phyloP scores from a whole-genome alignment of 805 yeast genomes.

The Saturnispora ahearnii region DNA sequence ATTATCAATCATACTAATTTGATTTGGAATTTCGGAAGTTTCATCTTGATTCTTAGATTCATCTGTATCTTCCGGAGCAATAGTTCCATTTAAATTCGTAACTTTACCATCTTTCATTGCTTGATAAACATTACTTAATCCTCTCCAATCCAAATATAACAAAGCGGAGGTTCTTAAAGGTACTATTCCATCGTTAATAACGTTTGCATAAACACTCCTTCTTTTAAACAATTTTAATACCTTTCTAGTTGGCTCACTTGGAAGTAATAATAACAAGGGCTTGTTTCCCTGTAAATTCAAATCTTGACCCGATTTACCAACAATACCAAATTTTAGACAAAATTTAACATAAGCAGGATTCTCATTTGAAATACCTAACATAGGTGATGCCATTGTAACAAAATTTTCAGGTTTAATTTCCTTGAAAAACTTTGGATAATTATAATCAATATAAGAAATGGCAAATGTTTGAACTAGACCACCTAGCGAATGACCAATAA shows the following conservation, averaged over 20 bases:
- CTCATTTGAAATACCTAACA: slow-evolving; percentile 80
- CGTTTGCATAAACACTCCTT: slow-evolving; percentile 83
- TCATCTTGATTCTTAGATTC: background rate
- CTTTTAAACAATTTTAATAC: slow-evolving; percentile 54
- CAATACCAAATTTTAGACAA: slow-evolving; percentile 77
- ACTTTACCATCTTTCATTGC: slow-evolving; percentile 15
- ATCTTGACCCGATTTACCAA: slow-evolving; percentile 92
- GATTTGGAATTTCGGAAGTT: slow-evolving; percentile 26
- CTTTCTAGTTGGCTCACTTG: slow-evolving; percentile 63
- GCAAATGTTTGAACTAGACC: slow-evolving; percentile 91
- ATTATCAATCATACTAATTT: slow-evolving; percentile 12
- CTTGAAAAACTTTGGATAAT: slow-evolving; percentile 63
- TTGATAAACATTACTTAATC: slow-evolving; percentile 42
- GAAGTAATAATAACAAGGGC: slow-evolving; percentile 68
- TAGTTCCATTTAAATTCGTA: slow-evolving; percentile 6
- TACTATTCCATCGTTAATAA: slow-evolving; percentile 89
- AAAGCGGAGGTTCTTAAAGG: slow-evolving; percentile 87
- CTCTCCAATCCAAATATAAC: slow-evolving; percentile 78
- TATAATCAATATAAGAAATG: slow-evolving; percentile 62
- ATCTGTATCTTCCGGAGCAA: background rate
- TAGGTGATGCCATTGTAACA: slow-evolving; percentile 78
- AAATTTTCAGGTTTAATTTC: slow-evolving; percentile 66
- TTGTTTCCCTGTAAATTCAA: slow-evolving; percentile 51
- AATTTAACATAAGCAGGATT: slow-evolving; percentile 79
- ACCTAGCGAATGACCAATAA: slow-evolving; percentile 89